phyloP scores from a whole-genome alignment of 306 rosid genomes.

The Gleditsia sinensis region DNA sequence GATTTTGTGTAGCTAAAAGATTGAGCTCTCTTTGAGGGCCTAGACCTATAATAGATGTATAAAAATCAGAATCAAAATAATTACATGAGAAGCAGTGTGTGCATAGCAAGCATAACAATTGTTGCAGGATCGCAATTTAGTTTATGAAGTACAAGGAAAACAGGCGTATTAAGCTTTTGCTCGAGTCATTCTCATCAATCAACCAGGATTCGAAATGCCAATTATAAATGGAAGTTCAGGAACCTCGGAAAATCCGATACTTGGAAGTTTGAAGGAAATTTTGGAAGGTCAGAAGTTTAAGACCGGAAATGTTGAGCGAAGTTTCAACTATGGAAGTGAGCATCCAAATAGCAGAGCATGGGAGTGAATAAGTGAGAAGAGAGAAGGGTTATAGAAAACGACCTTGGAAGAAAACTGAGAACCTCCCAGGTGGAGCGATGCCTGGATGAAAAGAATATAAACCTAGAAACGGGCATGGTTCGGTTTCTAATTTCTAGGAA shows the following conservation, averaged over 20 bases:
- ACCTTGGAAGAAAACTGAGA: slow-evolving; percentile 64
- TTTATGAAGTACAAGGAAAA: neutral
- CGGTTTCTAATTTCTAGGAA: neutral
- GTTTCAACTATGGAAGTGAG: neutral
- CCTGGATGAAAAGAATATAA: slow-evolving; percentile 47
- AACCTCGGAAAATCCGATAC: neutral
- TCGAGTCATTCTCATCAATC: neutral
- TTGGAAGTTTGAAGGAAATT: neutral
- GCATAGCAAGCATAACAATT: neutral
- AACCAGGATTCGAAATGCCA: slow-evolving; percentile 4
- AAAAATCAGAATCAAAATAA: slow-evolving; percentile 3
- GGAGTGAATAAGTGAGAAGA: neutral
- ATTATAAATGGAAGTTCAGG: neutral
- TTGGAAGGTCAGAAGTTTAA: neutral
- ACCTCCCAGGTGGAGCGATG: slow-evolving; percentile 40
- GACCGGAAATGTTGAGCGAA: neutral
- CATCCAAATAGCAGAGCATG: neutral
- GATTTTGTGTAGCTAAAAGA: slow-evolving; percentile 51
- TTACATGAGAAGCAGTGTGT: neutral
- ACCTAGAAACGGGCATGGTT: slow-evolving; percentile 60
- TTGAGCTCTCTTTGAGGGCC: slow-evolving; percentile 49
- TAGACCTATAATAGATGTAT: slow-evolving; percentile 51
- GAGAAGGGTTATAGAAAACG: slow-evolving; percentile 20
- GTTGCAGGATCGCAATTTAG: neutral
- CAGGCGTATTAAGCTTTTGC: neutral